These are phyloP conservation scores for Fraxinus paxiana DNA, from an alignment of 305 asterid species.

Conservation along the genomic window DNA sequence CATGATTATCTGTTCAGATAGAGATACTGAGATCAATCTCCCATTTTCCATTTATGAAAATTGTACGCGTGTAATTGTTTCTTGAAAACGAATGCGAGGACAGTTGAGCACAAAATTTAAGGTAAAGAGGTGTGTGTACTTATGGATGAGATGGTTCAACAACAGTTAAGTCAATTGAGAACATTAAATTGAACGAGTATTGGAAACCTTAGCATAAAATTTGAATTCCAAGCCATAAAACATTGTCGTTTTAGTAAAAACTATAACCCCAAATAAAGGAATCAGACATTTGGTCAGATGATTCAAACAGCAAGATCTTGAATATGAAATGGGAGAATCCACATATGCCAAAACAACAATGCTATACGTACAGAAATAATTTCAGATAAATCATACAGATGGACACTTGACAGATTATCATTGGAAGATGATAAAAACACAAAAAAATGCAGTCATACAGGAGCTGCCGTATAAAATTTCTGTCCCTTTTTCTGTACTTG, in stretches of 20 bases:
- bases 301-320: neutral
- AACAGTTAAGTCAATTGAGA: neutral
- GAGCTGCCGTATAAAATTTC: neutral
- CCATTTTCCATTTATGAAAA: neutral
- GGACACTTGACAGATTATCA: neutral
- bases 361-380: neutral
- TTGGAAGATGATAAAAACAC: neutral
- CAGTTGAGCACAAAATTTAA: neutral
- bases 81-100: neutral
- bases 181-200: neutral
- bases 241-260: neutral
- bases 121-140: neutral
- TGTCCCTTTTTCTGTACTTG: neutral
- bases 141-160: neutral
- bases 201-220: neutral
- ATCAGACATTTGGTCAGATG: neutral
- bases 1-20: neutral
- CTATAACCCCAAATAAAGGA: neutral
- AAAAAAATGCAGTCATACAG: neutral
- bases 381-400: neutral
- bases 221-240: neutral
- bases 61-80: neutral
- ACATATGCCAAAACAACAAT: neutral
- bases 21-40: neutral
- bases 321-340: neutral